phyloP scores from a whole-genome alignment of 2,329 filamentous ascomycete species.

The Capronia epimyces region DNA sequence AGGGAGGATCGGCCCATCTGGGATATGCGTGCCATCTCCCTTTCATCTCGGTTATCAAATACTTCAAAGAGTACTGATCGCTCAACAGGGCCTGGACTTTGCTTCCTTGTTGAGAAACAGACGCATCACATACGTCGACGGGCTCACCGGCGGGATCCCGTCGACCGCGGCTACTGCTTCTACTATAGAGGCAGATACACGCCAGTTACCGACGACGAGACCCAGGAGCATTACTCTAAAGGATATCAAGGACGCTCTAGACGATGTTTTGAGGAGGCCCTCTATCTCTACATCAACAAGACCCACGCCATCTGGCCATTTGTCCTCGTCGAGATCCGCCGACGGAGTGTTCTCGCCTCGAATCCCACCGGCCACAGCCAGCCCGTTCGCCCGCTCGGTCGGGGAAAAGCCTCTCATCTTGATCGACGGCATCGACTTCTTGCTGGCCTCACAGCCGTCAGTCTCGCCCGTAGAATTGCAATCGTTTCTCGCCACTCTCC shows the following conservation, averaged over 20 bases:
- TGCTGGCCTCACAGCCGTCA: conserved; percentile 24
- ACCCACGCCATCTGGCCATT: conserved; percentile 1
- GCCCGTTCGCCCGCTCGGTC: conserved; percentile 3
- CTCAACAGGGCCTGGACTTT: conserved; percentile 30
- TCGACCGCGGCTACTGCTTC: not conserved
- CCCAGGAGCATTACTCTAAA: conserved; percentile 18
- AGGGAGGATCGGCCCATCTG: too few species aligned
- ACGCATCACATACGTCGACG: conserved; percentile 69
- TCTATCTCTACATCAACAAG: conserved; percentile 4
- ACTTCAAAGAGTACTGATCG: not conserved
- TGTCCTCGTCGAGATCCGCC: not conserved
- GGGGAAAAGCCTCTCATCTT: conserved; percentile 11
- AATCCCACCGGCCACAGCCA: not conserved
- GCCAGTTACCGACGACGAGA: conserved; percentile 3
- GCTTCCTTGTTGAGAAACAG: conserved; percentile 47
- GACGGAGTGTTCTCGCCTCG: not conserved
- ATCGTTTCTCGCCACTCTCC: conserved; percentile 18
- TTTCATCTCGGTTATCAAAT: too few species aligned
- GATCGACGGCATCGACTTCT: conserved; percentile 27
- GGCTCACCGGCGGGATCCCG: conserved; percentile 45
- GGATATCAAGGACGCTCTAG: conserved; percentile 12
- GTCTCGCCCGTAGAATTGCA: conserved; percentile 10
- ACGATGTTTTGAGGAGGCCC: conserved; percentile 2
- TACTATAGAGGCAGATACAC: not conserved
- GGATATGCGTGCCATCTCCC: too few species aligned